phyloP scores from a whole-genome alignment of 768 basidiomycete species.

The Lactifluus hygrophoroides region DNA sequence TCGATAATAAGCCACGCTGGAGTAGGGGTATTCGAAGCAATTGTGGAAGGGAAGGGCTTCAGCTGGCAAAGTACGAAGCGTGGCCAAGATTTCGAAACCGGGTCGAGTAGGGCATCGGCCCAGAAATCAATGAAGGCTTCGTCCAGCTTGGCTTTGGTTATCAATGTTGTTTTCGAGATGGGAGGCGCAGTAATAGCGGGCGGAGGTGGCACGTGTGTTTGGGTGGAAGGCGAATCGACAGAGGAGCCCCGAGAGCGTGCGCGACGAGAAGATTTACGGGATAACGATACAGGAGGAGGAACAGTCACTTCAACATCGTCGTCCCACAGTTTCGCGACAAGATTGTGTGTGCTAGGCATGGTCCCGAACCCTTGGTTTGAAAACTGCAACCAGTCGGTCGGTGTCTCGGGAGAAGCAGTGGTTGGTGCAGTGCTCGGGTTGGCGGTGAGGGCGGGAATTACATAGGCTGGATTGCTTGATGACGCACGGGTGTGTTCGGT shows the following conservation, averaged over 20 bases:
- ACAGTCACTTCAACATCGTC: constrained; percentile 49
- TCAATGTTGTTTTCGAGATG: constrained; percentile 31
- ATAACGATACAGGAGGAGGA: constrained; percentile 25
- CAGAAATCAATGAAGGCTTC: constrained; percentile 82
- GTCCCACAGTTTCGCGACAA: constrained; percentile 51
- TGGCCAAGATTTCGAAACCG: constrained; percentile 57
- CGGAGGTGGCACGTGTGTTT: constrained; percentile 2
- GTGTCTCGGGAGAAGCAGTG: constrained; percentile 25
- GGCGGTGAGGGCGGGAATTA: constrained; percentile 19
- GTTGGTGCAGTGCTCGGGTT: constrained; percentile 27
- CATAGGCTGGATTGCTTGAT: background rate
- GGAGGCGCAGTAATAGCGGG: background rate
- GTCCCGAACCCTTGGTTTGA: constrained; percentile 52
- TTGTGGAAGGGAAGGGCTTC: constrained; percentile 30
- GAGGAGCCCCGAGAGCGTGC: constrained; percentile 22
- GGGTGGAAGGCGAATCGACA: constrained; percentile 18
- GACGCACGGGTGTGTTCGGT: constrained; percentile 6
- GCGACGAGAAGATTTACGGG: constrained; percentile 29
- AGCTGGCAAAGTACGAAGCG: constrained; percentile 64
- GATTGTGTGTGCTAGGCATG: constrained; percentile 32
- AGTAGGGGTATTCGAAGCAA: constrained; percentile 28
- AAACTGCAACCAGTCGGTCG: constrained; percentile 60
- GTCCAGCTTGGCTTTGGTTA: constrained; percentile 53
- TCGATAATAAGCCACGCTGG: constrained; percentile 65
- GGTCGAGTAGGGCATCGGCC: constrained; percentile 65